Evolutionary conservation across 2,329 filamentous ascomycete genomes (phyloP).

Genomic region (Lithohypha guttulata): DNA sequence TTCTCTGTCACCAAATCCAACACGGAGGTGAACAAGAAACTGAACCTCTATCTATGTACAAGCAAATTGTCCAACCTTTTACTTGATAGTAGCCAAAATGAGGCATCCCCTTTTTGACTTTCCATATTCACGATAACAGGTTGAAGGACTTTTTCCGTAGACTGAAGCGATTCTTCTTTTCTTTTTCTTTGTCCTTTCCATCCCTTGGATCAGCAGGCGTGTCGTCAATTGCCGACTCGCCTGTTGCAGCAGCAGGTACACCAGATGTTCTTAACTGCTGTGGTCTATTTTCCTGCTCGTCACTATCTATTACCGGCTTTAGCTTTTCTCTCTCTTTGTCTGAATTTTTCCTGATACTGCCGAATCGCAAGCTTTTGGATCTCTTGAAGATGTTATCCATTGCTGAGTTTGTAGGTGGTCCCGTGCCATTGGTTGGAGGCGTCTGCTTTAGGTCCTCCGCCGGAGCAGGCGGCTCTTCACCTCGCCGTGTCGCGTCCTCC

Average conservation of each 20-base stretch:
- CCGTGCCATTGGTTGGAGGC: constrained; percentile 11
- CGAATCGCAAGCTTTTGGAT: constrained; percentile 35
- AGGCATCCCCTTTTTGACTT: not conserved
- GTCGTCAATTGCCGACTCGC: constrained; percentile 7
- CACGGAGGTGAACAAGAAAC: too few relatives aligned
- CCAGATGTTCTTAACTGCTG: not conserved
- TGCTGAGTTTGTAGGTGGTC: not conserved
- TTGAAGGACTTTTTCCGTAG: constrained; percentile 35
- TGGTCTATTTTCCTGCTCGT: not conserved
- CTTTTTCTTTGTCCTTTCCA: constrained; percentile 30
- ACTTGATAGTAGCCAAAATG: not conserved
- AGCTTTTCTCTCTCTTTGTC: constrained; percentile 12
- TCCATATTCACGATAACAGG: constrained; percentile 19
- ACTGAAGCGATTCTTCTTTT: constrained; percentile 33
- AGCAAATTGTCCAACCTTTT: too few relatives aligned
- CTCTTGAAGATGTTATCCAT: constrained; percentile 56
- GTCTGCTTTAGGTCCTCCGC: constrained; percentile 13
- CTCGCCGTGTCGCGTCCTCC: constrained; percentile 37
- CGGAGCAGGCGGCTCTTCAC: constrained; percentile 17
- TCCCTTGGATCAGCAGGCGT: constrained; percentile 10
- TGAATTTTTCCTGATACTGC: constrained; percentile 14
- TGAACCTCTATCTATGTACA: too few relatives aligned
- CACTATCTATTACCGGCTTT: not conserved
- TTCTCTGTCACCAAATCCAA: too few relatives aligned
- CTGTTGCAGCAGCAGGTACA: not conserved